Conservation (phyloP, 345 rosid species). For the Linum usitatissimum region DNA sequence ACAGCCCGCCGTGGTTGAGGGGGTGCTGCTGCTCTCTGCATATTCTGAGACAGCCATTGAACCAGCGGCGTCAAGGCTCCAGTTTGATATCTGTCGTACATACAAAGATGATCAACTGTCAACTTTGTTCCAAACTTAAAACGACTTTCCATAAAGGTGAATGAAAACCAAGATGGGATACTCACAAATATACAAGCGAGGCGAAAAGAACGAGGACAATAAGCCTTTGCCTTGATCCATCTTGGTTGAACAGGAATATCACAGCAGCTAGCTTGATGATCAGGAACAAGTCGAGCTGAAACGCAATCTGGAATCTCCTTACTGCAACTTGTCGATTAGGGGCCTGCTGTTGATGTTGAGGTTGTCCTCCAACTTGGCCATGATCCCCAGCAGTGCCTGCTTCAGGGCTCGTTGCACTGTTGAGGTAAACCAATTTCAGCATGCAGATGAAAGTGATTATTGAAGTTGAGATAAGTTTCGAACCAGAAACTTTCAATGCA, state of each 20-base stretch:
- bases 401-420: slow-evolving; percentile 28
- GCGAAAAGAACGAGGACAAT: slow-evolving; percentile 78
- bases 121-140: too few relatives aligned
- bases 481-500: not conserved
- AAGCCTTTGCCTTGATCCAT: slow-evolving; percentile 91
- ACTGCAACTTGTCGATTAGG: slow-evolving; percentile 64
- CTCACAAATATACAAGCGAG: slow-evolving; percentile 81
- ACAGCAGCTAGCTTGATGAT: slow-evolving; percentile 88
- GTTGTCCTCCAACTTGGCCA: slow-evolving; percentile 36
- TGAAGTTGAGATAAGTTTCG: not conserved
- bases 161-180: slow-evolving; percentile 10
- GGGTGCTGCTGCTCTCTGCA: slow-evolving; percentile 96
- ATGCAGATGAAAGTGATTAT: not conserved
- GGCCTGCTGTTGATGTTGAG: slow-evolving; percentile 39
- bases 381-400: slow-evolving; percentile 33
- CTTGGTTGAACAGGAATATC: slow-evolving; percentile 92
- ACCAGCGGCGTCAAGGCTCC: slow-evolving; percentile 91
- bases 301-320: slow-evolving; percentile 85
- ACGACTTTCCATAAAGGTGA: not conserved
- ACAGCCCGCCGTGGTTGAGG: slow-evolving; percentile 69
- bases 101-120: not conserved
- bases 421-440: slow-evolving; percentile 1
- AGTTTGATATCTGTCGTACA: slow-evolving; percentile 71
- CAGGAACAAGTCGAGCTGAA: slow-evolving; percentile 83
- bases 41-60: slow-evolving; percentile 89